Percentiles rank a stretch among this genome's conserved stretches.
Evolutionary conservation across 2,329 filamentous ascomycete genomes (phyloP).

Genomic region (Fusarium dlaminii): DNA sequence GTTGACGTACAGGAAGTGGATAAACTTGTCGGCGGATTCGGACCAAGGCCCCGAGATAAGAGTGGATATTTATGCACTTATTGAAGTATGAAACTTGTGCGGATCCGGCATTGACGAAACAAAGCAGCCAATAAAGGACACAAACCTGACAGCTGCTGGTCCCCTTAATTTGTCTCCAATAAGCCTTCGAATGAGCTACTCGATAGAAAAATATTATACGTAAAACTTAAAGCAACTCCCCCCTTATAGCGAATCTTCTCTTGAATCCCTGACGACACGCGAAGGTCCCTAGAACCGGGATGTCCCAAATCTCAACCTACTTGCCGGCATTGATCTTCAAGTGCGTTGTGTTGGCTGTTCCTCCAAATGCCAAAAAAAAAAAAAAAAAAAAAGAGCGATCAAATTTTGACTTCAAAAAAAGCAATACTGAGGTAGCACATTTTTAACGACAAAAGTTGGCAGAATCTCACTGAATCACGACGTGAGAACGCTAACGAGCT

Average conservation of each 20-base stretch:
- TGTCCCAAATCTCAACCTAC: slow-evolving; percentile 16
- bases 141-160: not conserved
- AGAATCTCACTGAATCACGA: slow-evolving; percentile 7
- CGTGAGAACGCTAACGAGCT: slow-evolving; percentile 4
- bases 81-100: not conserved
- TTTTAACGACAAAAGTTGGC: not conserved
- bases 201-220: not conserved
- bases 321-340: slow-evolving; percentile 3
- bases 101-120: slow-evolving; percentile 12
- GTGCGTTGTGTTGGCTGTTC: not conserved
- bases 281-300: slow-evolving; percentile 28
- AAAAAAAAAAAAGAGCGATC: not conserved
- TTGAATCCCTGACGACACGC: slow-evolving; percentile 33
- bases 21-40: slow-evolving; percentile 11
- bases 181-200: too few relatives aligned
- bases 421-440: not conserved
- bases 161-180: slow-evolving; percentile 1
- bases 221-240: not conserved
- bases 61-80: slow-evolving; percentile 19
- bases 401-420: not conserved
- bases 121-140: not conserved
- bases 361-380: not conserved
- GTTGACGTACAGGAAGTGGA: not conserved
- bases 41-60: slow-evolving; percentile 20
- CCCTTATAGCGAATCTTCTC: slow-evolving; percentile 5